A percentile compares a stretch with the other conserved stretches of the same genome.
phyloP scores from a whole-genome alignment of 202 grass and related monocot genomes.

The Zizania palustris region DNA sequence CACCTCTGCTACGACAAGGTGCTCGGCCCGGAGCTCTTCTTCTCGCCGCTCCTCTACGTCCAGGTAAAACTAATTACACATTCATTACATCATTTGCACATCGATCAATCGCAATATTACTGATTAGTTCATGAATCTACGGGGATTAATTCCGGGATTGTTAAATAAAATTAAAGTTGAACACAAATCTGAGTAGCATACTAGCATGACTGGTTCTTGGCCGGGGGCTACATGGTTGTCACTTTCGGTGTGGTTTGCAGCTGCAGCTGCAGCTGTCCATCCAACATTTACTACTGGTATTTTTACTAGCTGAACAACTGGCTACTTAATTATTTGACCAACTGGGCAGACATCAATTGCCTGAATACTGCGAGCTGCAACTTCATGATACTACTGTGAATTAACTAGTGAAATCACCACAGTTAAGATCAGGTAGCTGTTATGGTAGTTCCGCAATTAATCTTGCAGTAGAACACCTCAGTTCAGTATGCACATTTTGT shows the following conservation, averaged over 20 bases:
- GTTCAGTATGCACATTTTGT: neutral
- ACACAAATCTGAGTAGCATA: neutral
- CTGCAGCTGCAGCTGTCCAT: neutral
- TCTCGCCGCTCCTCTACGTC: slow-evolving; percentile 78
- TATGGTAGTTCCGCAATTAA: neutral
- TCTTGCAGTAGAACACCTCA: neutral
- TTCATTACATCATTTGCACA: too few species aligned
- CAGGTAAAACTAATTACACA: slow-evolving; percentile 49
- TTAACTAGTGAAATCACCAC: neutral
- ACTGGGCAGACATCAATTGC: slow-evolving; percentile 2
- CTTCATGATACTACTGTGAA: neutral
- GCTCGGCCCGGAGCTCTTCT: slow-evolving; percentile 80
- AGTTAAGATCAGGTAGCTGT: neutral
- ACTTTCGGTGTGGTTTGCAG: slow-evolving; percentile 34
- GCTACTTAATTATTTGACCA: neutral
- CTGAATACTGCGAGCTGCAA: neutral
- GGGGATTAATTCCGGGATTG: neutral
- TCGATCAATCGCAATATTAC: too few species aligned
- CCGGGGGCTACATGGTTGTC: too few species aligned
- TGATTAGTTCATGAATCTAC: neutral
- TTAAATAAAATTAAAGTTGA: neutral
- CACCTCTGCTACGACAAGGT: slow-evolving; percentile 71
- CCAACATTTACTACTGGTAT: slow-evolving; percentile 28
- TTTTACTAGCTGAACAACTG: neutral
- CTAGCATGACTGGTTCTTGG: too few species aligned